Evolutionary conservation across 2,329 filamentous ascomycete genomes (phyloP).

Genomic region (Cytospora schulzeri): DNA sequence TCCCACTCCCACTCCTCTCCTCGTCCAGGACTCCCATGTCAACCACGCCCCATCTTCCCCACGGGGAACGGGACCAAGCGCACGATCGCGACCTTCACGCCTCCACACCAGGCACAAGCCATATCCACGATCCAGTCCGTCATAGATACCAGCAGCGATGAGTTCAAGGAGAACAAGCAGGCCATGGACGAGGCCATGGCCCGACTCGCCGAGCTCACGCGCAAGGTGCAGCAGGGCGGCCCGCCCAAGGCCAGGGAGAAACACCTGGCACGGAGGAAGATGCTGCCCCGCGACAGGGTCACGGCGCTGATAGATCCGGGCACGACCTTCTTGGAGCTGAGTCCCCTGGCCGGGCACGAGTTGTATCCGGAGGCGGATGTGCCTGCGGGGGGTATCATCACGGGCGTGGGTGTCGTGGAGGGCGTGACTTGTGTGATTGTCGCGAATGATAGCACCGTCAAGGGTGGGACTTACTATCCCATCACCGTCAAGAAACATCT

Average conservation of each 20-base stretch:
- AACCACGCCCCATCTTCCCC: slow-evolving; percentile 29
- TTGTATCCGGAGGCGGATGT: slow-evolving; percentile 87
- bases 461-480: slow-evolving; percentile 95
- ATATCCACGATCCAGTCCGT: slow-evolving; percentile 77
- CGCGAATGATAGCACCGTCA: slow-evolving; percentile 95
- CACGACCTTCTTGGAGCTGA: slow-evolving; percentile 90
- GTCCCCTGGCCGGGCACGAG: slow-evolving; percentile 82
- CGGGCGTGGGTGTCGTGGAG: slow-evolving; percentile 86
- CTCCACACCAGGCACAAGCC: slow-evolving; percentile 78
- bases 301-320: slow-evolving; percentile 86
- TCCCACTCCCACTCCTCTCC: too few species aligned
- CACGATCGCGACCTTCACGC: slow-evolving; percentile 73
- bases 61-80: slow-evolving; percentile 34
- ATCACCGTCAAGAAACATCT: slow-evolving; percentile 98
- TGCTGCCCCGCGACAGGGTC: slow-evolving; percentile 89
- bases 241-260: slow-evolving; percentile 82
- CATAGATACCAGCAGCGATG: slow-evolving; percentile 75
- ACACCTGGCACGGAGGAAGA: slow-evolving; percentile 85
- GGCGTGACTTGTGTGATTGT: slow-evolving; percentile 92
- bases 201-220: slow-evolving; percentile 70
- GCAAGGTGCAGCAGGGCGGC: slow-evolving; percentile 74
- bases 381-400: slow-evolving; percentile 87
- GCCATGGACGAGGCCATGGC: slow-evolving; percentile 76
- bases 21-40: slow-evolving; percentile 21
- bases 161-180: slow-evolving; percentile 78